Base-by-base conservation (phyloP, 148 eudicot species). In the Vaccinium myrtillus region DNA sequence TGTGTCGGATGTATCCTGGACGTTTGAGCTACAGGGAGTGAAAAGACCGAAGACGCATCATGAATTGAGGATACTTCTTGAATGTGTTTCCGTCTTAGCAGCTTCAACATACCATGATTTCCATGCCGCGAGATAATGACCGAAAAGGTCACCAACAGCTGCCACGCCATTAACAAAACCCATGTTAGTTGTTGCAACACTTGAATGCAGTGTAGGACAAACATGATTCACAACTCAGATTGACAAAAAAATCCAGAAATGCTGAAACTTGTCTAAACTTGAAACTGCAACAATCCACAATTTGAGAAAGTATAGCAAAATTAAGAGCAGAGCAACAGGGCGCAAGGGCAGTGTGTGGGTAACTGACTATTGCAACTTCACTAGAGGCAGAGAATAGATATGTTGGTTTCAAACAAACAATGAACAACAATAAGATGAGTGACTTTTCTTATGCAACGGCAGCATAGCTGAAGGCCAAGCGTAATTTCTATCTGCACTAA, bases 51-150 rank as follows among this genome's bases (percentile, higher is more conserved):
- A 43, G 1, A 15, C 54, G 36, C 74, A 13, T 4, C 39, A 13
- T 39, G 18, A 69, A 69, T 69, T 87, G 85, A 83, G 61, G 85
- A 79, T 69, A 73, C 80, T 48, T 78, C 56, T 58, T 80, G 48
- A 49, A 55, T 65, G 36, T 84, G 61, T 59, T 87, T 80, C 79
- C 81, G 85, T 88, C 78, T 76, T 84, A 23, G 69, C 88, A 70
- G 79, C 90, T 87, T 90, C 93, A 56, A 51, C 89, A 83, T 70
- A 70, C 92, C 93, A 91, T 23, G 89, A 84, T 67, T 87, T 89
- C 93, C 93, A 91, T n/a, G 93, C 91, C 58, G 84, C 86, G 10
- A 74, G 78, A 85, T 90, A 91, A 82, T 91, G 93, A 81, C 67
- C 81, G 59, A 91, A 88, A 80, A 90, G 85, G 55, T 86, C 87